Conservation (phyloP, 495 filamentous ascomycete species). For the Acidiella bohemica region DNA sequence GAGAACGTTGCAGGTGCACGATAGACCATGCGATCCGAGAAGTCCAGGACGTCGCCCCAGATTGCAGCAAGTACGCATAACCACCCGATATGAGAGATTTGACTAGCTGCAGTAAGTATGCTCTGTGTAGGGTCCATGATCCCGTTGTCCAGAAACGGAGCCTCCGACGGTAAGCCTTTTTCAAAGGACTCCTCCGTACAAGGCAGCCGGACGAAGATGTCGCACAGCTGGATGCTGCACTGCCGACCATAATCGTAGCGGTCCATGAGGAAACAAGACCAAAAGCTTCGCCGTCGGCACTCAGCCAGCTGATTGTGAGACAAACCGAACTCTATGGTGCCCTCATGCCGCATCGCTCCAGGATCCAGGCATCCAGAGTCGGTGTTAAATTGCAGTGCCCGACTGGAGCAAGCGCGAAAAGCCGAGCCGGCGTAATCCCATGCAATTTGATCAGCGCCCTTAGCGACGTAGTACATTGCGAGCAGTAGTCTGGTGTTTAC, state of each 20-base stretch:
- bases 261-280: slow-evolving; percentile 41
- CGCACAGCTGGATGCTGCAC: slow-evolving; percentile 37
- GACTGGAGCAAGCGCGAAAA: slow-evolving; percentile 37
- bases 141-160: slow-evolving; percentile 44
- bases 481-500: slow-evolving; percentile 51
- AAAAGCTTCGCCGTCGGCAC: slow-evolving; percentile 53
- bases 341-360: slow-evolving; percentile 23
- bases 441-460: slow-evolving; percentile 38
- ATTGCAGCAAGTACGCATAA: slow-evolving; percentile 46
- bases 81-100: slow-evolving; percentile 44
- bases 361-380: slow-evolving; percentile 42
- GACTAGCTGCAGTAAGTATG: slow-evolving; percentile 2
- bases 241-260: slow-evolving; percentile 41
- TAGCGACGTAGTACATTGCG: slow-evolving; percentile 48
- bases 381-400: slow-evolving; percentile 44
- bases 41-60: slow-evolving; percentile 49
- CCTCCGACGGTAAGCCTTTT: slow-evolving; percentile 31
- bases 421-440: slow-evolving; percentile 49
- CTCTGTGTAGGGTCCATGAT: slow-evolving; percentile 20
- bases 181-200: slow-evolving; percentile 46
- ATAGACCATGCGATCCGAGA: slow-evolving; percentile 42
- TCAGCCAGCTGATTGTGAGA: slow-evolving; percentile 36
- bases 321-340: slow-evolving; percentile 23
- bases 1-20: slow-evolving; percentile 33
- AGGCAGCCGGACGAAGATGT: slow-evolving; percentile 50